Conservation (phyloP, 306 rosid genomes). For the Myrica gale region DNA sequence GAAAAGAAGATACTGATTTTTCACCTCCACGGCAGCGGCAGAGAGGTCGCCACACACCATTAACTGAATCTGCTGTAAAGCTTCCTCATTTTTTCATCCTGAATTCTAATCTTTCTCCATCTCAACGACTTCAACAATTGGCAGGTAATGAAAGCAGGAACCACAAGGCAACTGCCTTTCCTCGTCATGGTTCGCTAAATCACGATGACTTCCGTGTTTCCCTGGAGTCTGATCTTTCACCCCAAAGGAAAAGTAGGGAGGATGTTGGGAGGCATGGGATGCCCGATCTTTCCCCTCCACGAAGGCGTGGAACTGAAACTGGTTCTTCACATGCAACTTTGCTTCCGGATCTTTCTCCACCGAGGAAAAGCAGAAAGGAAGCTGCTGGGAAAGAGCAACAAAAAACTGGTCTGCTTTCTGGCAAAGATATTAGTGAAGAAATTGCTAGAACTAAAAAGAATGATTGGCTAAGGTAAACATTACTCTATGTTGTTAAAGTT, state of each 20-base stretch:
- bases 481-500: constrained; percentile 11
- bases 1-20: constrained; percentile 40
- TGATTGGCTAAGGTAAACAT: constrained; percentile 56
- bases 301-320: constrained; percentile 20
- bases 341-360: constrained; percentile 62
- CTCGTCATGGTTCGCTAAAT: not conserved
- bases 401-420: constrained; percentile 75
- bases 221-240: too few relatives aligned
- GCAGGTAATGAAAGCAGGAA: not conserved
- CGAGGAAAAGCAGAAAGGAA: constrained; percentile 51
- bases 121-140: not conserved
- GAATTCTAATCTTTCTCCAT: not conserved
- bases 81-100: not conserved
- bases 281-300: constrained; percentile 28
- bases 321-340: constrained; percentile 35
- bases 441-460: constrained; percentile 61
- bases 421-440: constrained; percentile 72
- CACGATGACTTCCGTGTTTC: too few relatives aligned
- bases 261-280: constrained; percentile 30
- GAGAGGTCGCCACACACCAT: constrained; percentile 16
- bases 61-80: too few relatives aligned
- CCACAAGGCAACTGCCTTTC: not conserved
- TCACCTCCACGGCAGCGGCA: constrained; percentile 45
- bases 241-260: constrained; percentile 50
- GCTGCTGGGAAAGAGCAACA: constrained; percentile 33